Conservation (phyloP, 306 rosid genomes). For the Glycine tomentella region DNA sequence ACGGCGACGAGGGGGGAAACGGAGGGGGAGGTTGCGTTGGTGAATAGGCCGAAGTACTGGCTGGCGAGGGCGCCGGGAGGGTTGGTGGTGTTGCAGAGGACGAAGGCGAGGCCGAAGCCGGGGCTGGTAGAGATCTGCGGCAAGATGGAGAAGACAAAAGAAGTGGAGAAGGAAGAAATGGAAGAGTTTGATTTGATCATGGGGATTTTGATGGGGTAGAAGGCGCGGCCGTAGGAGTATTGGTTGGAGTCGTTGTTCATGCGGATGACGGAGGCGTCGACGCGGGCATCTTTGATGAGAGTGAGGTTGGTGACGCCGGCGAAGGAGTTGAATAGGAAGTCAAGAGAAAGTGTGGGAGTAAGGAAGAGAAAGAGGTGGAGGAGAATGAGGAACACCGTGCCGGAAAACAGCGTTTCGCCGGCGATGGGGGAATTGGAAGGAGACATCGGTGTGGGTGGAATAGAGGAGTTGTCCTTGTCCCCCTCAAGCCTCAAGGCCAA, state of each 20-base stretch:
- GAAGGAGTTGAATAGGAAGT: constrained; percentile 77
- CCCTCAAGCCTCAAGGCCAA: too few species aligned
- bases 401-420: too few species aligned
- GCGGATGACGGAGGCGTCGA: constrained; percentile 68
- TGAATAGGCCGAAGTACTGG: constrained; percentile 89
- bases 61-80: constrained; percentile 78
- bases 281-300: constrained; percentile 67
- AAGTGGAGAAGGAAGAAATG: constrained; percentile 75
- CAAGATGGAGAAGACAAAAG: constrained; percentile 81
- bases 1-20: constrained; percentile 75
- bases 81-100: constrained; percentile 70
- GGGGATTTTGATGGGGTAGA: constrained; percentile 54
- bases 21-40: constrained; percentile 54
- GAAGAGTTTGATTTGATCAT: constrained; percentile 20
- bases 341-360: constrained; percentile 49
- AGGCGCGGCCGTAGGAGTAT: constrained; percentile 69
- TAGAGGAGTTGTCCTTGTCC: too few species aligned
- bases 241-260: constrained; percentile 78
- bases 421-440: too few species aligned
- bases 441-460: too few species aligned
- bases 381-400: constrained; percentile 10
- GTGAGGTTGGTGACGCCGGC: constrained; percentile 57
- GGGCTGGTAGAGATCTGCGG: constrained; percentile 72
- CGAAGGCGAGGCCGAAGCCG: constrained; percentile 84
- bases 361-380: constrained; percentile 14